Evolutionary conservation across 495 filamentous ascomycete genomes (phyloP), one percentile per base, ranked within the genome.

Genomic region (Parathielavia appendiculata): DNA sequence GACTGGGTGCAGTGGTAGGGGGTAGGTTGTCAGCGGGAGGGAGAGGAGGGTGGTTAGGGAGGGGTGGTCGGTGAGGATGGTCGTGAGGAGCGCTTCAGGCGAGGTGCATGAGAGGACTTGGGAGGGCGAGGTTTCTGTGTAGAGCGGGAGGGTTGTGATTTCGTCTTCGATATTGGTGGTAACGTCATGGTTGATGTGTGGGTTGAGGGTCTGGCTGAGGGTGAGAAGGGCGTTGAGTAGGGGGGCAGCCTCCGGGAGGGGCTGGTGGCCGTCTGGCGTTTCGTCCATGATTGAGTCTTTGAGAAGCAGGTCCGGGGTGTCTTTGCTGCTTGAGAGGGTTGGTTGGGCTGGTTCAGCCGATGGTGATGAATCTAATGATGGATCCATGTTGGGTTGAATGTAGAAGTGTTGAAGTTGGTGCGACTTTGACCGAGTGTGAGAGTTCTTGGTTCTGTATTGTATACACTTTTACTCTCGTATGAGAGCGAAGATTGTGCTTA

Each of bases 21-120:
- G 59, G 35, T 60, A 60, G 53, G 11, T 3, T n/a, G 50, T 63
- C 10, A 63, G 55, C 12, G 63, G 63, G 23, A 66, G 46, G 17
- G n/a, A 1, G 30, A 66, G 48, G 17, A 23, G 26, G 19, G 43
- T 26, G 14, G 47, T 30, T 4, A 56, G 20, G 36, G 41, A 19
- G n/a, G 45, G 55, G 46, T 40, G 38, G 32, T 4, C 17, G 32
- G 32, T 4, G 32, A 58, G 38, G 0, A 41, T 38, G 51, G 5
- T 51, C 32, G n/a, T 12, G 48, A 51, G 44, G 44, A 19, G 10
- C 12, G 44, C 11, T 38, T 32, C 38, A 9, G 17, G 22, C n/a
- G 52, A 19, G 46, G 52, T 20, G 17, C 14, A n/a, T n/a, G 39
- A 7, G 39, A 20, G 17, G 47, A 53, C 34, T 17, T 23, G 26